Conservation (phyloP, 139 green algal genomes). For the Zygnema cylindricum region DNA sequence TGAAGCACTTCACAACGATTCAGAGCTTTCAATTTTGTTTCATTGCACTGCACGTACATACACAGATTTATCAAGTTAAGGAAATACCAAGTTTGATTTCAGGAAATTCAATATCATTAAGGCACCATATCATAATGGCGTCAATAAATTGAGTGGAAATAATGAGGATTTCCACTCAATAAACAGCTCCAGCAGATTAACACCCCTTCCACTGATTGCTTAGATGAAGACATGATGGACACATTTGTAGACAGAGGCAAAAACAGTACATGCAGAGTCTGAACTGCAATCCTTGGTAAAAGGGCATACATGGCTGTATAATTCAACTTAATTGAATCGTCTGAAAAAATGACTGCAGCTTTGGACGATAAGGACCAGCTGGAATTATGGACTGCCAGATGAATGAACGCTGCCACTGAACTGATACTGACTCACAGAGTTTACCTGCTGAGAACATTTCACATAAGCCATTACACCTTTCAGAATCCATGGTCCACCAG, state of each 20-base stretch:
- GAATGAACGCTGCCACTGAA: too few species aligned
- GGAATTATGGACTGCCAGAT: too few species aligned
- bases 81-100: slow-evolving; percentile 24
- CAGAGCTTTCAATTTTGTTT: slow-evolving; percentile 2
- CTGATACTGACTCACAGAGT: background rate
- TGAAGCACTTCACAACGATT: slow-evolving; percentile 30
- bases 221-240: background rate
- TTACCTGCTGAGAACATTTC: background rate
- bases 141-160: background rate
- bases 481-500: background rate
- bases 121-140: background rate
- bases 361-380: too few species aligned
- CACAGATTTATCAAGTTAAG: slow-evolving; percentile 2
- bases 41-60: slow-evolving; percentile 20
- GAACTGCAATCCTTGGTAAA: too few species aligned
- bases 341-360: too few species aligned
- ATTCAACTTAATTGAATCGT: too few species aligned
- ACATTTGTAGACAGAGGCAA: too few species aligned
- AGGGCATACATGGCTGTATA: too few species aligned
- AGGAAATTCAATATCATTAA: slow-evolving; percentile 17
- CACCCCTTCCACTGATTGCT: background rate
- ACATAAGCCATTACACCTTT: background rate
- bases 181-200: background rate
- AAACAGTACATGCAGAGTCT: too few species aligned
- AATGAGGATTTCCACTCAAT: background rate